Base-by-base conservation (phyloP, 805 yeast genomes). In the Kregervanrija fluxuum region DNA sequence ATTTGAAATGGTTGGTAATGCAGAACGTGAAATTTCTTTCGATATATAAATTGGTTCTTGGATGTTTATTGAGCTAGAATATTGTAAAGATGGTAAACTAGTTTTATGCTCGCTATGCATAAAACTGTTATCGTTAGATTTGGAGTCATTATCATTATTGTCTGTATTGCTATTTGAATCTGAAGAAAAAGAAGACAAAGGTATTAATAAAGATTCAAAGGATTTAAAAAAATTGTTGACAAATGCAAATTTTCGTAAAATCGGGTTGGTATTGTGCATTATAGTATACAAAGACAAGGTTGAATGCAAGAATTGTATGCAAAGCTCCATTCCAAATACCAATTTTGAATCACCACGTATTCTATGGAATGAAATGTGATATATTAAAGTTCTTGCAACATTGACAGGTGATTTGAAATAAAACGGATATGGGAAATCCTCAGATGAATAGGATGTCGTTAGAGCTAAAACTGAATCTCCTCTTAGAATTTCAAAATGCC, bases 251-350 rank as follows among this genome's bases (percentile, higher is more conserved):
- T 48, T 53, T 37, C 51, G 47, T 16, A 62, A 42, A 14, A 53
- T 35, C 1, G 67, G 66, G 31, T 47, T 52, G 30, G 62, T 35
- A 42, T 57, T 60, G 42, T 56, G 54, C 51, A 60, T 51, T 13
- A 63, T 56, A 1, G 57, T 54, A 49, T 62, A 61, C 9, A 63
- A 37, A 4, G 67, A 59, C 10, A 65, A 47, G 1, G 58, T 48
- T 4, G 68, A 54, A 38, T 59, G 54, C 10, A 49, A 14, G 39
- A 64, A 53, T 33, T 59, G 62, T 4, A 61, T 37, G 9, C 59
- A 41, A 39, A 56, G 54, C 33, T 65, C 65, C 14, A 59, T 34
- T 10, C 55, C 60, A 37, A 58, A 49, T 30, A 50, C 43, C 8
- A 53, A 15, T 11, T 40, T 41, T 2, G 55, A 52, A 10, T 55